Conservation (phyloP, 768 basidiomycete species). For the Pleurotus citrinopileatus region DNA sequence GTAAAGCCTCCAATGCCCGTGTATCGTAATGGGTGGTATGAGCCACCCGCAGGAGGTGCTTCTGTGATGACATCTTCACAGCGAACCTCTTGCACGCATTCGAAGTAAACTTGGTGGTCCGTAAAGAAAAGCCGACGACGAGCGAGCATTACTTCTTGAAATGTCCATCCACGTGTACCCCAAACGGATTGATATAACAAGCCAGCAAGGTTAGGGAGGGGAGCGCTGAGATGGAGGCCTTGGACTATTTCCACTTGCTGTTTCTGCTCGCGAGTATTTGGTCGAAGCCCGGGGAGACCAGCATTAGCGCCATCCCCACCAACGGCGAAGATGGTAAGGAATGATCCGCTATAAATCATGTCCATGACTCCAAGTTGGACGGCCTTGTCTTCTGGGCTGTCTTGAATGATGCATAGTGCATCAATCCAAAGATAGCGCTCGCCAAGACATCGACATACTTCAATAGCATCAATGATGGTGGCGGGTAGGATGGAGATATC, state of each 20-base stretch:
- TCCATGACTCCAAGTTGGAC: slow-evolving; percentile 2
- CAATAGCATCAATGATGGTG: neutral
- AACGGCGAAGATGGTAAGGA: slow-evolving; percentile 1
- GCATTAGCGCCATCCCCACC: neutral
- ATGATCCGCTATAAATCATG: neutral
- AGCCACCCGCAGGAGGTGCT: neutral
- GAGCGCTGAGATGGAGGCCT: neutral
- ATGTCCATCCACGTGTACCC: slow-evolving; percentile 1
- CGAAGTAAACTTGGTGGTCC: slow-evolving; percentile 1
- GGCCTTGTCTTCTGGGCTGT: neutral
- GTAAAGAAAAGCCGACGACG: slow-evolving; percentile 1
- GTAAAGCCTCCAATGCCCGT: neutral
- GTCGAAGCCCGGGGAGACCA: neutral
- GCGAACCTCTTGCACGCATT: neutral
- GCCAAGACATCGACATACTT: neutral
- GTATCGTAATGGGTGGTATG: neutral
- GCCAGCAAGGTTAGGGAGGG: neutral
- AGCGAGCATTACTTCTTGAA: slow-evolving; percentile 3
- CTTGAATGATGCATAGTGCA: neutral
- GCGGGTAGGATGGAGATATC: neutral
- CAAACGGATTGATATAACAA: neutral
- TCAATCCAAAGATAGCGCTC: slow-evolving; percentile 2
- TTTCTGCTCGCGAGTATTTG: neutral
- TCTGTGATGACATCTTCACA: neutral
- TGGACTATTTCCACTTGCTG: neutral